Percentiles rank a stretch among this genome's conserved stretches.
phyloP scores from a whole-genome alignment of 306 rosid species.

The Vigna reflexopilosa region DNA sequence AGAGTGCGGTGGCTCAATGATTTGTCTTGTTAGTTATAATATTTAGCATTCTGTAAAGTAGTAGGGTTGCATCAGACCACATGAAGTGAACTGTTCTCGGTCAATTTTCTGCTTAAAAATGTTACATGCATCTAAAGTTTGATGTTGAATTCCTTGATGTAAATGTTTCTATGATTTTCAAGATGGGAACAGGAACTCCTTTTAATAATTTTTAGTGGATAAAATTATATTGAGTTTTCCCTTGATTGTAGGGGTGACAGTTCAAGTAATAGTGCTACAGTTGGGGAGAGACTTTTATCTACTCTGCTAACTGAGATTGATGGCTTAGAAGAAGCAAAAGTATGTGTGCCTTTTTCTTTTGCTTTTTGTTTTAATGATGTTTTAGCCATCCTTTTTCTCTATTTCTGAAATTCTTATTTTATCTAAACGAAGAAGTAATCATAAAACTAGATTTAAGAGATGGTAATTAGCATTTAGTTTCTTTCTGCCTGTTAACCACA shows the following conservation, averaged over 20 bases:
- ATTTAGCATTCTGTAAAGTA: background rate
- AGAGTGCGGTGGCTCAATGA: slow-evolving; percentile 12
- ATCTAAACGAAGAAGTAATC: background rate
- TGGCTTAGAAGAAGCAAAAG: slow-evolving; percentile 95
- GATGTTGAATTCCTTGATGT: background rate
- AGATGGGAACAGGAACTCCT: background rate
- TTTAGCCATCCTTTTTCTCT: slow-evolving; percentile 13
- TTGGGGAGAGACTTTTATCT: slow-evolving; percentile 91
- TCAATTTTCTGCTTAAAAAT: slow-evolving; percentile 1
- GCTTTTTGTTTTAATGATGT: slow-evolving; percentile 1
- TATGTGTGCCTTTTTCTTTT: slow-evolving; percentile 39
- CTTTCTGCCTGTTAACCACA: slow-evolving; percentile 11
- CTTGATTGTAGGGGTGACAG: slow-evolving; percentile 72
- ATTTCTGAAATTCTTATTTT: slow-evolving; percentile 9
- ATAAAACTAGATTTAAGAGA: slow-evolving; percentile 33
- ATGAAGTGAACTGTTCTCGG: slow-evolving; percentile 5
- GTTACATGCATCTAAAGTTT: slow-evolving; percentile 21
- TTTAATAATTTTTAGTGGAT: slow-evolving; percentile 21
- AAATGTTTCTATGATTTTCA: background rate
- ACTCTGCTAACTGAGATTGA: slow-evolving; percentile 95
- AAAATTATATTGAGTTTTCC: slow-evolving; percentile 28
- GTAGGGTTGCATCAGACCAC: slow-evolving; percentile 13
- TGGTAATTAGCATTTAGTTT: slow-evolving; percentile 30
- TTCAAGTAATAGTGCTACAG: slow-evolving; percentile 68
- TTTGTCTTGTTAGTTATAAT: background rate